phyloP scores from a whole-genome alignment of 2,329 filamentous ascomycete species.

The Ceratocystis ficicola region DNA sequence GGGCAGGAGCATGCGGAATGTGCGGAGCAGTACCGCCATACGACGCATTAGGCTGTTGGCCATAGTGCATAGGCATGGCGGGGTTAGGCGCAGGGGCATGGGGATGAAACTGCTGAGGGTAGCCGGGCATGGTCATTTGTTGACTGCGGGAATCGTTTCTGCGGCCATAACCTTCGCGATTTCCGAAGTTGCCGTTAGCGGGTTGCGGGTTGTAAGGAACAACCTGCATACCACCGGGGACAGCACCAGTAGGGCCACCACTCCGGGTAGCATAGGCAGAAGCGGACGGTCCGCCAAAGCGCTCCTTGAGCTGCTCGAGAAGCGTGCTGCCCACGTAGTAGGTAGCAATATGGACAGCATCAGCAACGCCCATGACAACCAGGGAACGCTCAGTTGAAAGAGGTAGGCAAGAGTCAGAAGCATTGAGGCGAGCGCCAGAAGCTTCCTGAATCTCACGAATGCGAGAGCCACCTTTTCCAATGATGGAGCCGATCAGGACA shows the following conservation, averaged over 20 bases:
- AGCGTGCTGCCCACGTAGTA: conserved; percentile 99
- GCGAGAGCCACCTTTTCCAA: conserved; percentile 88
- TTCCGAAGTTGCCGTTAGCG: conserved; percentile 72
- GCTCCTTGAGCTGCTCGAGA: conserved; percentile 90
- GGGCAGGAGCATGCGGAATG: conserved; percentile 59
- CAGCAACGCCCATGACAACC: conserved; percentile 92
- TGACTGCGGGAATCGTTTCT: conserved; percentile 62
- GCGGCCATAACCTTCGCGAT: conserved; percentile 69
- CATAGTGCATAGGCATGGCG: conserved; percentile 66
- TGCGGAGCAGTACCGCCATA: conserved; percentile 63
- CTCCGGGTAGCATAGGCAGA: conserved; percentile 96
- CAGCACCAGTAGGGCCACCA: conserved; percentile 81
- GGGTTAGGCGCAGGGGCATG: conserved; percentile 50
- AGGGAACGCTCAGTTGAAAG: conserved; percentile 95
- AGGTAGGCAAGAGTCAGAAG: conserved; percentile 86
- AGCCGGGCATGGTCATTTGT: conserved; percentile 63
- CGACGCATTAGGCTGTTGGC: conserved; percentile 54
- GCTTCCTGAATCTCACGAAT: conserved; percentile 98
- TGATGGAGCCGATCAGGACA: conserved; percentile 95
- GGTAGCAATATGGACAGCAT: conserved; percentile 96
- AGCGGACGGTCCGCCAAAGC: conserved; percentile 87
- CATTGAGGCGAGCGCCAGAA: conserved; percentile 89
- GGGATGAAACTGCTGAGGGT: conserved; percentile 58
- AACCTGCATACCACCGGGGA: conserved; percentile 96
- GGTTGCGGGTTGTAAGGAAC: conserved; percentile 95